These are phyloP conservation scores for Mycena amicta DNA, from an alignment of 768 basidiomycete species.

Conservation along the genomic window DNA sequence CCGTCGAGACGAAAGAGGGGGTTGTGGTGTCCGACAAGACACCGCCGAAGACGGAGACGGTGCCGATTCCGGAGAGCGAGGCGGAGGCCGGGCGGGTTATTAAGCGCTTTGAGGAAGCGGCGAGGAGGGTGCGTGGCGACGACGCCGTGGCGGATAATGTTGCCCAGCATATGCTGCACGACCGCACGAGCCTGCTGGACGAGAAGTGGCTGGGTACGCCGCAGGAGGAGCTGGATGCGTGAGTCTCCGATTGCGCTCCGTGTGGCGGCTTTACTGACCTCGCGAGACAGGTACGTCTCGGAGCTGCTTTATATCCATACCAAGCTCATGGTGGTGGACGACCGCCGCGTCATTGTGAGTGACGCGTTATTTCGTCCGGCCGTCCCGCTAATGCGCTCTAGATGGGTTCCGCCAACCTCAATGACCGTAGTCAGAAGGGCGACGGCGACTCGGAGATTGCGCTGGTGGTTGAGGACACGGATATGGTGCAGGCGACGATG, in stretches of 20 bases:
- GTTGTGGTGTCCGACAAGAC: conserved; percentile 57
- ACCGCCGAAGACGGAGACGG: conserved; percentile 53
- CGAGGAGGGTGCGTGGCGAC: conserved; percentile 55
- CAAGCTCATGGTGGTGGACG: conserved; percentile 95
- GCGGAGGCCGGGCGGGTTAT: conserved; percentile 74
- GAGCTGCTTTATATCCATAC: conserved; percentile 83
- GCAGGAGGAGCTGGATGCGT: conserved; percentile 82
- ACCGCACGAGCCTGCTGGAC: conserved; percentile 60
- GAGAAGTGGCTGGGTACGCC: conserved; percentile 86
- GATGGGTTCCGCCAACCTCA: conserved; percentile 95
- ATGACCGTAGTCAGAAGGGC: conserved; percentile 88
- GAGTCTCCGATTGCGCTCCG: conserved; percentile 36
- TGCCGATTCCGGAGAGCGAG: conserved; percentile 65
- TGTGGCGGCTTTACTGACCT: conserved; percentile 11
- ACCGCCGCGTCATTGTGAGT: conserved; percentile 83
- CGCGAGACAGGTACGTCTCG: conserved; percentile 72
- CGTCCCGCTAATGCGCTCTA: conserved; percentile 29
- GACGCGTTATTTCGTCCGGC: background rate
- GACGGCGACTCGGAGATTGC: conserved; percentile 96
- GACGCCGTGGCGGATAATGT: conserved; percentile 75
- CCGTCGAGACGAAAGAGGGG: conserved; percentile 52
- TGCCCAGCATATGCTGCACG: conserved; percentile 75
- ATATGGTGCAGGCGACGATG: conserved; percentile 77
- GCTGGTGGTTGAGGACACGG: conserved; percentile 88
- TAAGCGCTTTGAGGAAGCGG: conserved; percentile 69